Evolutionary conservation across 148 eudicot species (phyloP), one percentile per base, ranked within the genome.

Genomic region (Heliamphora exappendiculata): DNA sequence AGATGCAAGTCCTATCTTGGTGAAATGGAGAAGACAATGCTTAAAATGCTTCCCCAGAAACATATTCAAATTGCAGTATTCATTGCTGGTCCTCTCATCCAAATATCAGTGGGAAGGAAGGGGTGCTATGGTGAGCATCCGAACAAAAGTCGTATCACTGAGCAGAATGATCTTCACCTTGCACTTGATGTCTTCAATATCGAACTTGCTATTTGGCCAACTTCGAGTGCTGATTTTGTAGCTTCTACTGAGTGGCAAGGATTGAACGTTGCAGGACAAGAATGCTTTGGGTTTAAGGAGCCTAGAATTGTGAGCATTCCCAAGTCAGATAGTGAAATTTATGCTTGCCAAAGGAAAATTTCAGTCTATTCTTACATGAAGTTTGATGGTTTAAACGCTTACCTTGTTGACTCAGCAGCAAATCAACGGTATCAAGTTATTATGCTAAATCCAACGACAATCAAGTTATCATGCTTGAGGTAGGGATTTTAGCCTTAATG

Each of bases 171-270:
- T 62, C 42, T 82, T 44, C 76, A 80, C 68, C 72, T 91, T 62
- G 80, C 82, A 55, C 53, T 95, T 68, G 77, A 85, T 76, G 51
- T 90, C 76, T 67, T 76, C 73, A 79, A 84, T 78, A 78, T 81
- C 78, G 84, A 88, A 57, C 84, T 93, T 82, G 76, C 86, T 78
- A 83, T 87, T 70, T 82, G 86, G 85, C 98, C 99, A 72, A 80
- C 81, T 80, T 73, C 79, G 73, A 79, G 73, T 57, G 75, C 85
- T 79, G 80, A 72, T 72, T 55, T 73, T 60, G 80, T 76, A 20
- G 76, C 76, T 73, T 73, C 81, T 17, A 72, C 80, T 80, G 88
- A 72, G 62, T 47, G 70, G 74, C 81, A 72, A 58, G 75, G 76
- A 58, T 70, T 49, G 80, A 73, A 64, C 86, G 82, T 74, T 67